Base-by-base conservation (phyloP, 2,329 filamentous ascomycete genomes). In the Neofusicoccum cordaticola region DNA sequence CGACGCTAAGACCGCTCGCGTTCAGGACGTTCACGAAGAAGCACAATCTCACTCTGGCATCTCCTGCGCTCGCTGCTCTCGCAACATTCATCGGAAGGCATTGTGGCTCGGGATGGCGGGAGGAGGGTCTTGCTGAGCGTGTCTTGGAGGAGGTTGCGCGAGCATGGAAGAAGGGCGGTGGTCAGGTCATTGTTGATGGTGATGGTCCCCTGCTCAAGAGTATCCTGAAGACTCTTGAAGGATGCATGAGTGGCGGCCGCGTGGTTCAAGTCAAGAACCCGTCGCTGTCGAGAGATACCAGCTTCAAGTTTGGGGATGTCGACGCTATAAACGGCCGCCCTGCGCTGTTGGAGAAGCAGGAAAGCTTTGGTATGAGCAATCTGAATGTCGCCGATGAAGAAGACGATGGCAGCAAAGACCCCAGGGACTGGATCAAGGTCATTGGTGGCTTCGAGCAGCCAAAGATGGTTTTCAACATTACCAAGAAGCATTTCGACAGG, bases 11-110 rank as follows among this genome's bases (percentile, higher is more conserved):
- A 67, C 94, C 95, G 2, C 84, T 98, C 19, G 96, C 95, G 8
- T 98, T 99, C 74, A 88, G 95, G 52, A 96, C 92, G 0, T 96
- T 99, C 69, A 99, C 95, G 1, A 97, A 97, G 78, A 99, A 98
- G 74, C 92, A 99, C 79, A 96, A 94, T 71, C 83, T 99, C 64
- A 98, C 93, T 0, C 86, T 99, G 62, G 93, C 91, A 7, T 95
- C 94, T 0, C 88, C 93, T 0, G 92, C 95, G 0, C 82, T 99
- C 4, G 89, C 94, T 75, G 87, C 91, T 52, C 84, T 99, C 37
- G 93, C 95, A 19, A 85, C 86, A 1, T 99, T 99, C 76, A 90
- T 99, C 62, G 96, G 95, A 11, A 89, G 91, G 70, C 90, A 97
- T 77, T 99, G 95, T 76, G 95, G 95, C 39, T 93, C 93, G 65